Percentiles rank a stretch among this genome's conserved stretches.
These are phyloP conservation scores for Gillenia trifoliata DNA, from an alignment of 306 rosid genomes.

Conservation along the genomic window DNA sequence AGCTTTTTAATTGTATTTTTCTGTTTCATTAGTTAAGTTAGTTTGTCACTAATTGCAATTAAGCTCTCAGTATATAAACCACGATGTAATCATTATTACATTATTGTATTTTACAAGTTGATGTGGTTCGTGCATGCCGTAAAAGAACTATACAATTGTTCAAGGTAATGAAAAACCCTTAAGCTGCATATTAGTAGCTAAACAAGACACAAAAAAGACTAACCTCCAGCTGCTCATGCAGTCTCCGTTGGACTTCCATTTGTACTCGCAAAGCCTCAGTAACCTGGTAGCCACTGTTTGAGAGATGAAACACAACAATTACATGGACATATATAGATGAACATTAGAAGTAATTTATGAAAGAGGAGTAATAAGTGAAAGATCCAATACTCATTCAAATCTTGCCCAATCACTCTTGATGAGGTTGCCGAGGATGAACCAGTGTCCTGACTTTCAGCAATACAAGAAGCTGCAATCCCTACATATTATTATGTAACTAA, in stretches of 20 bases:
- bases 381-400: slow-evolving; percentile 36
- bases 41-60: too few species aligned
- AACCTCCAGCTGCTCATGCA: slow-evolving; percentile 66
- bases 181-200: not conserved
- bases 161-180: not conserved
- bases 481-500: slow-evolving; percentile 8
- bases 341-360: not conserved
- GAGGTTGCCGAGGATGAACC: slow-evolving; percentile 45
- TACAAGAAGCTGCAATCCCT: slow-evolving; percentile 48
- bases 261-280: slow-evolving; percentile 60
- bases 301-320: slow-evolving; percentile 5
- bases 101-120: not conserved
- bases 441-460: slow-evolving; percentile 56
- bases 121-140: not conserved
- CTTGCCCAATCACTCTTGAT: slow-evolving; percentile 39
- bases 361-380: not conserved
- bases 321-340: not conserved
- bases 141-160: not conserved
- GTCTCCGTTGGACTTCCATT: slow-evolving; percentile 60
- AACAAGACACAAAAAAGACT: slow-evolving; percentile 6
- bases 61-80: too few species aligned
- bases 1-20: too few species aligned
- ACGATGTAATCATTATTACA: too few species aligned
- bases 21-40: too few species aligned
- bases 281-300: slow-evolving; percentile 47